Conservation (phyloP, 371 early-diverging fungal genomes). For the Lichtheimia ramosa region DNA sequence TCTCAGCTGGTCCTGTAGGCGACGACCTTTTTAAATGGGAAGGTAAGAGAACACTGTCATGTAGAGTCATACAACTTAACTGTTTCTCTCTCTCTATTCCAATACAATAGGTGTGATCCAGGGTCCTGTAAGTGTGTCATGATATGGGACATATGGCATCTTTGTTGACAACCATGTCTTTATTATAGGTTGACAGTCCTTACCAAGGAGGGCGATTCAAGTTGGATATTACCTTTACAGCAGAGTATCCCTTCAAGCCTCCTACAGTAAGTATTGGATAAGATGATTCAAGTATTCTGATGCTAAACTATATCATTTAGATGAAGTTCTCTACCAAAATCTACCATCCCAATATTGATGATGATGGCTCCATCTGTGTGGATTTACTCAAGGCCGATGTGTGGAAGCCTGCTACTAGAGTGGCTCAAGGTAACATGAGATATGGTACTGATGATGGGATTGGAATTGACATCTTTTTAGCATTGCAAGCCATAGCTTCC, state of each 20-base stretch:
- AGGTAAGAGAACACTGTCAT: constrained; percentile 34
- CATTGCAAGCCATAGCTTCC: constrained; percentile 68
- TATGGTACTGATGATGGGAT: neutral
- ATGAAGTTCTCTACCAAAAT: constrained; percentile 85
- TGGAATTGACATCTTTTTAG: constrained; percentile 29
- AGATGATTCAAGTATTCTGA: neutral
- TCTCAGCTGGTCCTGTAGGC: constrained; percentile 66
- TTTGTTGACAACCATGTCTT: neutral
- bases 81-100: neutral
- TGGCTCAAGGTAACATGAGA: constrained; percentile 54
- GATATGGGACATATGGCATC: neutral
- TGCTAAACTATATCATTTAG: constrained; percentile 24
- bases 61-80: neutral
- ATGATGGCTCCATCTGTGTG: constrained; percentile 78
- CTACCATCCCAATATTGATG: constrained; percentile 95
- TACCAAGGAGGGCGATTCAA: constrained; percentile 87
- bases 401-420: constrained; percentile 92
- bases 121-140: constrained; percentile 43
- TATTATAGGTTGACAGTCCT: constrained; percentile 51
- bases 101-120: constrained; percentile 20
- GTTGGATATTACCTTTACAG: constrained; percentile 76
- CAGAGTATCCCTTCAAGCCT: constrained; percentile 94
- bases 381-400: constrained; percentile 82
- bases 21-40: constrained; percentile 79
- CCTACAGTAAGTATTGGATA: constrained; percentile 62